phyloP scores from a whole-genome alignment of 768 basidiomycete species.

The Butyriboletus loyo region DNA sequence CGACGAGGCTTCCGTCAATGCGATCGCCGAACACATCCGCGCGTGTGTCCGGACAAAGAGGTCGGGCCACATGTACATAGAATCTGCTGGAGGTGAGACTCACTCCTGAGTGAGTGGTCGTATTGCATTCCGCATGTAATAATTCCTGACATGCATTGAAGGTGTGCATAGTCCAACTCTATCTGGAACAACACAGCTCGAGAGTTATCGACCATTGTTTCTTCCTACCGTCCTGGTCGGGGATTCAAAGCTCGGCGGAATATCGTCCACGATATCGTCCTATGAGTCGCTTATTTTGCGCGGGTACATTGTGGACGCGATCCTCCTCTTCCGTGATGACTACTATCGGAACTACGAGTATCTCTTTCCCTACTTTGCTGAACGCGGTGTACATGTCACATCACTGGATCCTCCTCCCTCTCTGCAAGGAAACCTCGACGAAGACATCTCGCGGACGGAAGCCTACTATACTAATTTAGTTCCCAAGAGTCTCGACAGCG shows the following conservation, averaged over 20 bases:
- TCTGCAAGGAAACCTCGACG: slow-evolving; percentile 36
- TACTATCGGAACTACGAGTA: slow-evolving; percentile 91
- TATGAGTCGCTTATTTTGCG: slow-evolving; percentile 90
- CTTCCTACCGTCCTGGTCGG: slow-evolving; percentile 87
- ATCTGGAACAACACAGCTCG: slow-evolving; percentile 79
- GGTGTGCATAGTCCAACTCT: slow-evolving; percentile 91
- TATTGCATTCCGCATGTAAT: not conserved
- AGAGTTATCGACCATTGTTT: slow-evolving; percentile 81
- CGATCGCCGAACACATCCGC: slow-evolving; percentile 63
- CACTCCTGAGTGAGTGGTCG: slow-evolving; percentile 12
- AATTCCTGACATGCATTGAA: slow-evolving; percentile 30
- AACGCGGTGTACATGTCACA: slow-evolving; percentile 57
- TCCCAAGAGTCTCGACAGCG: slow-evolving; percentile 32
- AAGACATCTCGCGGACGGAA: slow-evolving; percentile 55
- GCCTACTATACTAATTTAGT: slow-evolving; percentile 66
- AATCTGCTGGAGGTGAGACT: slow-evolving; percentile 92
- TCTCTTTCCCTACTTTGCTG: slow-evolving; percentile 72
- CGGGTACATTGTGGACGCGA: slow-evolving; percentile 83
- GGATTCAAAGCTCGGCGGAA: slow-evolving; percentile 88
- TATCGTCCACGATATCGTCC: slow-evolving; percentile 87
- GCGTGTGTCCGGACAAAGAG: slow-evolving; percentile 40
- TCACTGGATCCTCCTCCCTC: slow-evolving; percentile 60
- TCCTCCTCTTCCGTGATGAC: slow-evolving; percentile 79
- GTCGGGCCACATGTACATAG: slow-evolving; percentile 70
- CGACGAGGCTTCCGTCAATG: slow-evolving; percentile 62